These are phyloP conservation scores for Zygnema circumcarinatum DNA, from an alignment of 139 green algal species.

Conservation along the genomic window DNA sequence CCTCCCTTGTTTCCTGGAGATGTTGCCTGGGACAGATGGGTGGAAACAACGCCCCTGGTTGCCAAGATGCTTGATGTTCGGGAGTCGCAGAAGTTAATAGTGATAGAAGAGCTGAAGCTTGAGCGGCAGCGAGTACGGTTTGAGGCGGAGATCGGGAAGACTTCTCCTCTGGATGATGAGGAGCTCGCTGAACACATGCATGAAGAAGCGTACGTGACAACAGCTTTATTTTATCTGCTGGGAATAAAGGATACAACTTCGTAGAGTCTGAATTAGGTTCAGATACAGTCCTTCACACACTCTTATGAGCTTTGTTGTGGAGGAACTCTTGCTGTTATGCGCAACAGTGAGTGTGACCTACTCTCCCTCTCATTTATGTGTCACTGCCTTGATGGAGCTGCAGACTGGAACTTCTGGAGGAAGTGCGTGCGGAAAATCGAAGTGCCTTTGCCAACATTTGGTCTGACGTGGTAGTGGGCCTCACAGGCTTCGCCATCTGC, in stretches of 20 bases:
- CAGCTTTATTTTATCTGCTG: too few relatives aligned
- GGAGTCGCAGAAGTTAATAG: conserved; percentile 50
- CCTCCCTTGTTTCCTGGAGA: too few relatives aligned
- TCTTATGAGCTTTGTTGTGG: neutral
- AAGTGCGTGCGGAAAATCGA: conserved; percentile 43
- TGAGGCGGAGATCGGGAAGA: conserved; percentile 52
- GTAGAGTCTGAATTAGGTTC: too few relatives aligned
- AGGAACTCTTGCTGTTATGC: neutral
- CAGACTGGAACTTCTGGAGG: conserved; percentile 46
- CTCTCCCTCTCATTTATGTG: neutral
- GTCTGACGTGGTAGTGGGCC: conserved; percentile 25
- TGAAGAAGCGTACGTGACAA: conserved; percentile 48
- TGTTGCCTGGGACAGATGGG: conserved; percentile 35
- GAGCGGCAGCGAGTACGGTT: conserved; percentile 52
- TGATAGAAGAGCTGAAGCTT: conserved; percentile 52
- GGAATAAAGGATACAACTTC: too few relatives aligned
- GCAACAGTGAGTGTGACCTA: neutral
- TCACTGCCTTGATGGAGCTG: neutral
- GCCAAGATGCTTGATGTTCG: conserved; percentile 46
- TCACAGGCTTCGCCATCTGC: conserved; percentile 18
- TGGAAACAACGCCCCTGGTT: conserved; percentile 32
- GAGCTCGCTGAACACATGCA: conserved; percentile 54
- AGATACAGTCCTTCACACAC: too few relatives aligned
- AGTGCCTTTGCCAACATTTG: conserved; percentile 44
- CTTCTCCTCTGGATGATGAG: conserved; percentile 42